phyloP scores from a whole-genome alignment of 805 yeast species.

The Saturnispora hagleri region DNA sequence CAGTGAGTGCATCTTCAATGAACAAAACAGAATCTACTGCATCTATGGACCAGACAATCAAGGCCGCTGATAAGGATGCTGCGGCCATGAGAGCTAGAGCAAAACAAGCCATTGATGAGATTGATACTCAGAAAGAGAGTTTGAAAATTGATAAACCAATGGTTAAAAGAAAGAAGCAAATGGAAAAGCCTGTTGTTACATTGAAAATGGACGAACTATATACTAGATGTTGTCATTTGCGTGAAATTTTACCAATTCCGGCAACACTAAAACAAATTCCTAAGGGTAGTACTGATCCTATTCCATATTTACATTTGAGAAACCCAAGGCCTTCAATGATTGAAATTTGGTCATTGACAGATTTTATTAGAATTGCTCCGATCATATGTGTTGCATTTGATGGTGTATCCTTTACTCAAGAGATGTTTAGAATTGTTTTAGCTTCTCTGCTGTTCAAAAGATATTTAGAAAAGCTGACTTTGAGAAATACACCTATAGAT shows the following conservation, averaged over 20 bases:
- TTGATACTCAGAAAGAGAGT: constrained; percentile 16
- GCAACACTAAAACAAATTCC: constrained; percentile 79
- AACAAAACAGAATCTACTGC: constrained; percentile 13
- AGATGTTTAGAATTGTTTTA: constrained; percentile 68
- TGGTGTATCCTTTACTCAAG: constrained; percentile 63
- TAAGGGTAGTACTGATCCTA: constrained; percentile 65
- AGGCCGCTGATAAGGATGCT: constrained; percentile 20
- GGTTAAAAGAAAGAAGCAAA: constrained; percentile 28
- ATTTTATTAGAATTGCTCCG: constrained; percentile 80
- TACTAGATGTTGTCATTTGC: constrained; percentile 85
- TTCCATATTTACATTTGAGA: constrained; percentile 59
- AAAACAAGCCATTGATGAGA: constrained; percentile 15
- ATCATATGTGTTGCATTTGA: constrained; percentile 67
- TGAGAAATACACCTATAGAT: constrained; percentile 71
- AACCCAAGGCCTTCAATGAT: constrained; percentile 88
- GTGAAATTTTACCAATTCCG: constrained; percentile 89
- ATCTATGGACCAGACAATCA: constrained; percentile 23
- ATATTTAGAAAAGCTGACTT: constrained; percentile 60
- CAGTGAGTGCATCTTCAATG: constrained; percentile 16
- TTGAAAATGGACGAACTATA: constrained; percentile 60
- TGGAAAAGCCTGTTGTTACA: constrained; percentile 32
- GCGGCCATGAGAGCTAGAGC: constrained; percentile 26
- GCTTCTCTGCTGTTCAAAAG: constrained; percentile 59
- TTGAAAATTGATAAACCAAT: constrained; percentile 66
- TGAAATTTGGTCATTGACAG: constrained; percentile 81